Evolutionary conservation across 768 basidiomycete species (phyloP), one percentile per base, ranked within the genome.

Genomic region (Pulveroboletus sp.): DNA sequence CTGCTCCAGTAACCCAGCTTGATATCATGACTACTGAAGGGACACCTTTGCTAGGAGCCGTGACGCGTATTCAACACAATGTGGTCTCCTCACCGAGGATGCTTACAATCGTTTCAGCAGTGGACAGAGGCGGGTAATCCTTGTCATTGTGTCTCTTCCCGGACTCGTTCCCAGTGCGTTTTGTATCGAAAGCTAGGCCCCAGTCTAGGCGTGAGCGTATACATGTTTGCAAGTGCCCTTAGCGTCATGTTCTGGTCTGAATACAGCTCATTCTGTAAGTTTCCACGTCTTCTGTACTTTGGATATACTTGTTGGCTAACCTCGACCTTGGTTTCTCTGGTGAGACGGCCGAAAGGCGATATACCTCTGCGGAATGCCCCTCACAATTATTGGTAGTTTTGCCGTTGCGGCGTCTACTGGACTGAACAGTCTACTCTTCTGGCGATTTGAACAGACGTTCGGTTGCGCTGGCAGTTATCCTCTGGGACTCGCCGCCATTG

Each of bases 311-410:
- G 5, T 31, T 30, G 8, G 6, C 49, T 58, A 30, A 33, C 24
- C 32, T 24, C 35, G 18, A 27, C 35, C 31, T 39, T 28, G 24
- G 21, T 49, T 30, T 36, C 14, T 17, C 13, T 8, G 21, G 14
- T 52, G 38, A 86, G 84, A 89, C 69, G 88, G 89, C 3, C 74
- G 86, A 3, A 69, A 81, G 17, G 70, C 73, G 0, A 69, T 86
- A 9, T 89, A 84, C 55, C 69, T 89, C 5, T 65, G 65, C 28
- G 76, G 76, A 5, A 69, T 86, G 11, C 86, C 86, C 0, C 66
- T 86, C 28, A 72, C 82, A 35, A 71, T 76, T 30, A 46, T 83
- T 0, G 83, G 77, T 0, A 83, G 84, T 8, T 58, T 85, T 1
- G 85, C 82, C 0, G 82, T 86, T 0, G 79, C 81, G 0, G 50